Percentiles rank a stretch among this genome's conserved stretches.
Conservation (phyloP, 2,329 filamentous ascomycete genomes). For the Calonectria pseudoreteaudii region DNA sequence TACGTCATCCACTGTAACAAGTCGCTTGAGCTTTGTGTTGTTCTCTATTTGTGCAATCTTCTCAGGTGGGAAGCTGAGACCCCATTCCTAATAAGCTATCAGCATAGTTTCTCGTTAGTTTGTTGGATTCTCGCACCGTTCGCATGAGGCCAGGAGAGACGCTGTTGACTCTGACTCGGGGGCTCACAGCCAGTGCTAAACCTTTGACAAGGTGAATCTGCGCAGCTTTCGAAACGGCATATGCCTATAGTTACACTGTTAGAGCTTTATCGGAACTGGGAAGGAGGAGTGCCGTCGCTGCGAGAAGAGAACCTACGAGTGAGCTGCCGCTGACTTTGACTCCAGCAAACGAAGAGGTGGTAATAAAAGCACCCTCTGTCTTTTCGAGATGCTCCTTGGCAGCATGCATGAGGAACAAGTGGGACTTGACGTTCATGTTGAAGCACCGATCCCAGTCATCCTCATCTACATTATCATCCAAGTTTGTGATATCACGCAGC, state of each 20-base stretch:
- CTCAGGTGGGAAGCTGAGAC: slow-evolving; percentile 68
- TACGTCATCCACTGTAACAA: slow-evolving; percentile 65
- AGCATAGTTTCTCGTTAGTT: background rate
- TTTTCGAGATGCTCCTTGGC: slow-evolving; percentile 65
- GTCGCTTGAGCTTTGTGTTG: slow-evolving; percentile 69
- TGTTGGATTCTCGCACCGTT: slow-evolving; percentile 49
- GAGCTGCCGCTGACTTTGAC: slow-evolving; percentile 73
- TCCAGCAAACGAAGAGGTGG: slow-evolving; percentile 73
- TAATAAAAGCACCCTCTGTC: slow-evolving; percentile 71
- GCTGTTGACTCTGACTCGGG: slow-evolving; percentile 69
- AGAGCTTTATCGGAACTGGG: background rate
- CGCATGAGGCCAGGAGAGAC: slow-evolving; percentile 66
- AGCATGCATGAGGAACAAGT: slow-evolving; percentile 70
- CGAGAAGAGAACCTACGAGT: slow-evolving; percentile 52
- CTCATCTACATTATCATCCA: slow-evolving; percentile 67
- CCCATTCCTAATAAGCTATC: slow-evolving; percentile 66
- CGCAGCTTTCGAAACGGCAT: slow-evolving; percentile 82
- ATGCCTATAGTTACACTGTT: slow-evolving; percentile 61
- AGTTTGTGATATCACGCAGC: slow-evolving; percentile 56
- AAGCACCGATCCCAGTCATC: slow-evolving; percentile 71
- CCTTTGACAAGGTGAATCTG: slow-evolving; percentile 70
- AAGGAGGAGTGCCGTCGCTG: background rate
- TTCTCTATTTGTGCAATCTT: slow-evolving; percentile 64
- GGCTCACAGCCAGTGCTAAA: slow-evolving; percentile 64
- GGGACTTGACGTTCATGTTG: slow-evolving; percentile 72